Conservation (phyloP, 164 flowering plant genomes). For the Magnolia officinalis region DNA sequence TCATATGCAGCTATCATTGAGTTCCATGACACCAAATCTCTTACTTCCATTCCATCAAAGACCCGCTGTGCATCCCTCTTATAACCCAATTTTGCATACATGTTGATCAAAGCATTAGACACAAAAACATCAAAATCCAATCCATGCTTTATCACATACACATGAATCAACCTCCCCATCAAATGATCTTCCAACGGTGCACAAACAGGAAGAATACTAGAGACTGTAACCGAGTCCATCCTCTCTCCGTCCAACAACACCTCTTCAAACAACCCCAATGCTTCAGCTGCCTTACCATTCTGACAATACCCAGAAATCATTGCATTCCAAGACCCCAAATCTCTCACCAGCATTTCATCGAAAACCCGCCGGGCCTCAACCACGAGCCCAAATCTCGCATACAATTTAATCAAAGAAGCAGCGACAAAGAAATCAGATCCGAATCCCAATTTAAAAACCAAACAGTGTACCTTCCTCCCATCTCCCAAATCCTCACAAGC, state of each 20-base stretch:
- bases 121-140: constrained; percentile 51
- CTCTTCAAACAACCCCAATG: constrained; percentile 40
- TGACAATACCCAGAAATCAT: constrained; percentile 61
- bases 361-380: constrained; percentile 45
- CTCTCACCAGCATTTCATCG: constrained; percentile 48
- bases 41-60: constrained; percentile 46
- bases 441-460: constrained; percentile 50
- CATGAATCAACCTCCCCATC: constrained; percentile 43
- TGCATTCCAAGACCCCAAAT: constrained; percentile 68
- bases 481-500: constrained; percentile 44
- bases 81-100: constrained; percentile 54
- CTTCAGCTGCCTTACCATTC: constrained; percentile 44
- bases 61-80: constrained; percentile 32
- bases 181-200: constrained; percentile 35
- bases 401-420: constrained; percentile 65
- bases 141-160: constrained; percentile 52
- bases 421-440: constrained; percentile 61
- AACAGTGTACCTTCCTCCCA: constrained; percentile 54
- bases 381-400: constrained; percentile 41
- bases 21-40: constrained; percentile 67
- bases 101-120: constrained; percentile 62
- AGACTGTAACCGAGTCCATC: constrained; percentile 52
- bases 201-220: constrained; percentile 54
- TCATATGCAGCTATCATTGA: constrained; percentile 70
- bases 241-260: constrained; percentile 44